Conservation (phyloP, 345 rosid species). For the Camelina neglecta region DNA sequence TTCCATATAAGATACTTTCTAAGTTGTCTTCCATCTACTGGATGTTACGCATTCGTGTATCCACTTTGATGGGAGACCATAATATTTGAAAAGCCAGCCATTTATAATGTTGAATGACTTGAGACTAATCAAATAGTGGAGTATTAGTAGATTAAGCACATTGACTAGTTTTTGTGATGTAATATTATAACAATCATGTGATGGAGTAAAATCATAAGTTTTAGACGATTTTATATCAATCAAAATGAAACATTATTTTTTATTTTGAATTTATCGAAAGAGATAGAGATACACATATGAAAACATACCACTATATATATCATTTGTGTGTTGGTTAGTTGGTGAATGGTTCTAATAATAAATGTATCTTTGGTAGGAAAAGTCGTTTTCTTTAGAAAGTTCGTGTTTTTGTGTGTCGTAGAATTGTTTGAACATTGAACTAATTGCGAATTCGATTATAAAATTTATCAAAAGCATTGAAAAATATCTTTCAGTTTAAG, state of each 20-base stretch:
- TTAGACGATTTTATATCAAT: not conserved
- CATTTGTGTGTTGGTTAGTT: not conserved
- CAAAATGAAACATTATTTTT: not conserved
- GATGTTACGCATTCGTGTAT: conserved; percentile 21
- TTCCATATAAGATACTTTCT: conserved; percentile 15
- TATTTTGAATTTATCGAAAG: not conserved
- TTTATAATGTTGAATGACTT: conserved; percentile 19
- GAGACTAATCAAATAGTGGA: conserved; percentile 43
- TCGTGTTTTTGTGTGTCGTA: conserved; percentile 22
- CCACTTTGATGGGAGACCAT: conserved; percentile 33
- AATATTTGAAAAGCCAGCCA: conserved; percentile 7
- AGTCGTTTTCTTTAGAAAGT: conserved; percentile 37
- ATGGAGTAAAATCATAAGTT: conserved; percentile 16
- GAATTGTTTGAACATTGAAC: not conserved
- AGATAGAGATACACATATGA: not conserved
- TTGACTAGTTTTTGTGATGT: conserved; percentile 26
- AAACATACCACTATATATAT: conserved; percentile 4
- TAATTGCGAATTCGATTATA: not conserved
- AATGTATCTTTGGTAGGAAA: conserved; percentile 21
- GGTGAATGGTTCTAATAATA: conserved; percentile 11
- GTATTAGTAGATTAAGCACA: conserved; percentile 38
- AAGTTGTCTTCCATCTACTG: conserved; percentile 35
- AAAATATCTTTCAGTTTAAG: not conserved
- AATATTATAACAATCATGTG: conserved; percentile 15
- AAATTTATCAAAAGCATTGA: not conserved